These are phyloP conservation scores for Clonostachys rhizophaga DNA, from an alignment of 2,329 filamentous ascomycete genomes.

Conservation along the genomic window DNA sequence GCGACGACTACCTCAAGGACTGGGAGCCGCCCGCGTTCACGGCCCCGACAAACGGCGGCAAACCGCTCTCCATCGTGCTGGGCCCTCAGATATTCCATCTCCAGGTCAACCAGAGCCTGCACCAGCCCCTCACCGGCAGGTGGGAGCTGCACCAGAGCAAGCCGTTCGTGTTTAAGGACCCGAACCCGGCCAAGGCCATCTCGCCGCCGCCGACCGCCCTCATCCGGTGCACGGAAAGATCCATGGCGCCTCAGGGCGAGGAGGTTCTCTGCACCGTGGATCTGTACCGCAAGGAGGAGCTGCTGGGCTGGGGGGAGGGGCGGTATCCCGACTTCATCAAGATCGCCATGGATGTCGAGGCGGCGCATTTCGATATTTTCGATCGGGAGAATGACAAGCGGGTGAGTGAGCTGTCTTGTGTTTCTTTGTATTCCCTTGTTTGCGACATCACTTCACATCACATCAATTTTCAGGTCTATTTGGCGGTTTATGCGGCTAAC, in stretches of 20 bases:
- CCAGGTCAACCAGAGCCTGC: conserved; percentile 8
- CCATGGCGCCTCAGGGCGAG: conserved; percentile 3
- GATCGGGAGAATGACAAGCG: conserved; percentile 6
- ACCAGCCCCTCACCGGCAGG: conserved; percentile 9
- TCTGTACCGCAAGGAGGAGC: conserved; percentile 12
- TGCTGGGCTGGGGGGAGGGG: conserved; percentile 18
- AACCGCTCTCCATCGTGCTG: conserved; percentile 6
- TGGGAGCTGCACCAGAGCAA: conserved; percentile 8
- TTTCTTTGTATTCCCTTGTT: too few species aligned
- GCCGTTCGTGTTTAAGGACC: conserved; percentile 1
- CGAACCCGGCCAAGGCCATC: conserved; percentile 1
- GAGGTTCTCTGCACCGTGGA: conserved; percentile 12
- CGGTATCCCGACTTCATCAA: conserved; percentile 17
- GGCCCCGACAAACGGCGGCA: conserved; percentile 8
- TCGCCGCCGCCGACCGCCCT: conserved; percentile 14
- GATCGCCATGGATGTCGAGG: conserved; percentile 16
- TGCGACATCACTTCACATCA: too few species aligned
- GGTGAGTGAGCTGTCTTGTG: not conserved
- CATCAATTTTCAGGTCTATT: too few species aligned
- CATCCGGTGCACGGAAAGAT: conserved; percentile 9
- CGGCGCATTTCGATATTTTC: conserved; percentile 18
- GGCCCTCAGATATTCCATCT: not conserved
- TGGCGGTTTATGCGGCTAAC: too few species aligned
- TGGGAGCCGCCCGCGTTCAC: conserved; percentile 18
- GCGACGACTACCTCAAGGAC: conserved; percentile 18